Percentiles rank a stretch among this genome's conserved stretches.
Evolutionary conservation across 2,329 filamentous ascomycete genomes (phyloP).

Genomic region (Pezicula radicicola): DNA sequence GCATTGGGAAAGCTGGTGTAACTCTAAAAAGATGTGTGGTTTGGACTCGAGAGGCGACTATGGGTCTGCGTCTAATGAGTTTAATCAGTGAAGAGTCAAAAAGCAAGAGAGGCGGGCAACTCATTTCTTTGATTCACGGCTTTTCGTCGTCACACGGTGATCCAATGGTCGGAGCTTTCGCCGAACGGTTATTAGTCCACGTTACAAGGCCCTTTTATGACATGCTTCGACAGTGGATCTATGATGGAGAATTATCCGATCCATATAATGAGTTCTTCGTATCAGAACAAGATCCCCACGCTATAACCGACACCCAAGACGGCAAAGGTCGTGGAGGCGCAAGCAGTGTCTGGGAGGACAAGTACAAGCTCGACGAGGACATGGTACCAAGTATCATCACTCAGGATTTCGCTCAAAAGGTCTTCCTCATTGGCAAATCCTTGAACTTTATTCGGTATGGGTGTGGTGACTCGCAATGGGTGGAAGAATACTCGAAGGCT

Average conservation of each 20-base stretch:
- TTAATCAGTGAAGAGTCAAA: slow-evolving; percentile 90
- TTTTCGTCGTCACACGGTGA: slow-evolving; percentile 95
- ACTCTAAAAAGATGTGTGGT: slow-evolving; percentile 94
- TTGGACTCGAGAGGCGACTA: slow-evolving; percentile 96
- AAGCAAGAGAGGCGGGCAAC: slow-evolving; percentile 80
- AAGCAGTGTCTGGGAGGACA: slow-evolving; percentile 96
- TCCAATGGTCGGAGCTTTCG: slow-evolving; percentile 89
- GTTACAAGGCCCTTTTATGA: slow-evolving; percentile 96
- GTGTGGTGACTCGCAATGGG: slow-evolving; percentile 91
- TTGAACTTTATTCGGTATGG: slow-evolving; percentile 97
- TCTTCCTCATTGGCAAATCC: slow-evolving; percentile 96
- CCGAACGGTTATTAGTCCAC: slow-evolving; percentile 80
- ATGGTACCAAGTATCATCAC: slow-evolving; percentile 96
- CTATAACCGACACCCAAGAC: slow-evolving; percentile 40
- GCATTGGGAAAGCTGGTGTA: slow-evolving; percentile 82
- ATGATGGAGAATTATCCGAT: slow-evolving; percentile 96
- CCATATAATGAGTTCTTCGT: slow-evolving; percentile 97
- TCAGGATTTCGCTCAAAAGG: slow-evolving; percentile 89
- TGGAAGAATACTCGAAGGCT: slow-evolving; percentile 90
- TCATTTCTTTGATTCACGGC: slow-evolving; percentile 89
- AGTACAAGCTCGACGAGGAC: slow-evolving; percentile 79
- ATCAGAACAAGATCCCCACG: slow-evolving; percentile 67
- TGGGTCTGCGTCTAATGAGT: slow-evolving; percentile 91
- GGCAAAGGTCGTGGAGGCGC: slow-evolving; percentile 57
- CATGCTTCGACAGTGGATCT: slow-evolving; percentile 95